These are phyloP conservation scores for Draba incana DNA, from an alignment of 345 rosid genomes.

Conservation along the genomic window DNA sequence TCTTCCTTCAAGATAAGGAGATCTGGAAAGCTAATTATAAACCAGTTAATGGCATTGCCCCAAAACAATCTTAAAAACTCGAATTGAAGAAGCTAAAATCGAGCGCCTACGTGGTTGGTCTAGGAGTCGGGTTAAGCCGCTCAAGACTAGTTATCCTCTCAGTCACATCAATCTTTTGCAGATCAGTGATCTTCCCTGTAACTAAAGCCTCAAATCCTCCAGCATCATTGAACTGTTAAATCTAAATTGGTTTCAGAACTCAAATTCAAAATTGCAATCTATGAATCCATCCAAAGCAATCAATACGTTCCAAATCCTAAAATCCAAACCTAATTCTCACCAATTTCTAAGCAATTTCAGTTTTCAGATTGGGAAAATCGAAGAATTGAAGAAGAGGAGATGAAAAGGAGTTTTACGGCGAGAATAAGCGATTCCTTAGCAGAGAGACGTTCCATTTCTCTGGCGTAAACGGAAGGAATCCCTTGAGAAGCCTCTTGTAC, in stretches of 20 bases:
- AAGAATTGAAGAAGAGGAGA: not conserved
- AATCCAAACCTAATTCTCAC: slow-evolving; percentile 7
- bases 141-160: slow-evolving; percentile 83
- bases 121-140: slow-evolving; percentile 88
- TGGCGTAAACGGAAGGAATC: slow-evolving; percentile 80
- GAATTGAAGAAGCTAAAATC: not conserved
- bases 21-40: slow-evolving; percentile 68
- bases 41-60: slow-evolving; percentile 43
- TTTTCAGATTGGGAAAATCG: not conserved
- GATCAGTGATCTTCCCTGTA: slow-evolving; percentile 67
- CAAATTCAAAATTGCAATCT: not conserved
- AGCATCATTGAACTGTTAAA: slow-evolving; percentile 75
- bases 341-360: not conserved
- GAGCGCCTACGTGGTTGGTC: slow-evolving; percentile 89
- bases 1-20: slow-evolving; percentile 86
- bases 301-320: not conserved
- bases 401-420: slow-evolving; percentile 53
- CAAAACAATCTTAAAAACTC: not conserved
- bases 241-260: not conserved
- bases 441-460: slow-evolving; percentile 94
- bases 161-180: slow-evolving; percentile 84
- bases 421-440: slow-evolving; percentile 96
- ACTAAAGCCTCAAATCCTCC: slow-evolving; percentile 88
- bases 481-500: slow-evolving; percentile 73
- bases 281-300: not conserved